These are phyloP conservation scores for Fusarium napiforme DNA, from an alignment of 2,329 filamentous ascomycete species.

Conservation along the genomic window DNA sequence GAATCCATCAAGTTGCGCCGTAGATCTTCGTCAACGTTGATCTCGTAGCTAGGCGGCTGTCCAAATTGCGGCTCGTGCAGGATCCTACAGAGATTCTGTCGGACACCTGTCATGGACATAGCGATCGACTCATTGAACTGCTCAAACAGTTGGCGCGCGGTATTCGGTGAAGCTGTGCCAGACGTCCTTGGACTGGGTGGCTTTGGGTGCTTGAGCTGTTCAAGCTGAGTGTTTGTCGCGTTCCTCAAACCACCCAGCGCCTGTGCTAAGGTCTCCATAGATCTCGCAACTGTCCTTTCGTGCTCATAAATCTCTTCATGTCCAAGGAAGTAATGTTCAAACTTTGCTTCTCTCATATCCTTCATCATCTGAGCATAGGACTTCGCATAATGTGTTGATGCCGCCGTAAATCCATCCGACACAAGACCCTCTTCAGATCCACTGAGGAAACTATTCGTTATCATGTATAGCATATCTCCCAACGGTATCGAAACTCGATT, in stretches of 20 bases:
- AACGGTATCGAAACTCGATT: constrained; percentile 77
- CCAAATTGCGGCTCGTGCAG: constrained; percentile 45
- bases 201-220: constrained; percentile 68
- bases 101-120: constrained; percentile 23
- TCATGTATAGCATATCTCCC: constrained; percentile 82
- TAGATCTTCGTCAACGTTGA: constrained; percentile 80
- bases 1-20: constrained; percentile 81
- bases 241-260: constrained; percentile 90
- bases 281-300: constrained; percentile 82
- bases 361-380: constrained; percentile 77
- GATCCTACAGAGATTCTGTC: constrained; percentile 26
- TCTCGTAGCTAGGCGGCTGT: constrained; percentile 56
- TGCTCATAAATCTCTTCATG: constrained; percentile 81
- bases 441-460: constrained; percentile 83
- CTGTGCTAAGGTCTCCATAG: constrained; percentile 85
- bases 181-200: neutral
- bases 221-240: constrained; percentile 89
- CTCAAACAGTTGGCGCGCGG: constrained; percentile 26
- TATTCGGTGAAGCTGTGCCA: neutral
- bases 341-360: constrained; percentile 85
- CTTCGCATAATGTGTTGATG: constrained; percentile 71
- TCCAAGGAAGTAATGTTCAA: constrained; percentile 86
- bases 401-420: constrained; percentile 71
- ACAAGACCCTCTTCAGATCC: constrained; percentile 82
- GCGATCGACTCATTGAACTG: constrained; percentile 32